Base-by-base conservation (phyloP, 495 filamentous ascomycete genomes). In the Pyrenula aspistea region DNA sequence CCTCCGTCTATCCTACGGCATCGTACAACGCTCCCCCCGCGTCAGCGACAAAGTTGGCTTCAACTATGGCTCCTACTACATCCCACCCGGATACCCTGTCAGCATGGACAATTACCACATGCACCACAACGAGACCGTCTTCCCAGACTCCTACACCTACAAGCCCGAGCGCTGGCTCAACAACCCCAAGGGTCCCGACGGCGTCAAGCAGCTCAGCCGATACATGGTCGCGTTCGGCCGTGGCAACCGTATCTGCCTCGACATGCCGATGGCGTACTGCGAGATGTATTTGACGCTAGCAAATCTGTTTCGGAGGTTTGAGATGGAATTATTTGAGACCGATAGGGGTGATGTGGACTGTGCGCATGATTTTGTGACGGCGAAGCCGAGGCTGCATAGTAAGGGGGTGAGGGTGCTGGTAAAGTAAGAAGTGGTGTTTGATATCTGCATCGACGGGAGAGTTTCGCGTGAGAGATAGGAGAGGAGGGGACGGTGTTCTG, bases 181-280 rank as follows among this genome's bases (percentile, higher is more conserved):
- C n/a, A 58, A 56, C n/a, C 55, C 55, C 24, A 56, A 64, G 56
- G 63, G 66, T 25, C 60, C 49, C 1, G 59, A 63, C 3, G 53
- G 65, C 21, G 65, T 68, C 2, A 62, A 68, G 24, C 58, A 62
- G 12, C 63, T 79, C 25, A 71, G 76, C 19, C 71, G 68, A 51
- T 76, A 78, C 51, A 53, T 81, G 53, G 64, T 77, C 2, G 57
- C 73, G 0, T 82, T 82, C 55, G 71, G 65, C 20, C 75, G 72
- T 60, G 77, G 80, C 1, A 68, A 64, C 1, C 59, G 80, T 48
- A 61, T 63, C 21, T 83, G 79, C 55, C 59, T 83, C 24, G 80
- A 77, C 1, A 78, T 77, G 42, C 74, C 77, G 67, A 58, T 83
- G n/a, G 78, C 73, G 0, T 68, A 71, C 53, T 67, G 66, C 12